Evolutionary conservation across 805 yeast species (phyloP), one percentile per base, ranked within the genome.

Genomic region (Clavispora fructus): DNA sequence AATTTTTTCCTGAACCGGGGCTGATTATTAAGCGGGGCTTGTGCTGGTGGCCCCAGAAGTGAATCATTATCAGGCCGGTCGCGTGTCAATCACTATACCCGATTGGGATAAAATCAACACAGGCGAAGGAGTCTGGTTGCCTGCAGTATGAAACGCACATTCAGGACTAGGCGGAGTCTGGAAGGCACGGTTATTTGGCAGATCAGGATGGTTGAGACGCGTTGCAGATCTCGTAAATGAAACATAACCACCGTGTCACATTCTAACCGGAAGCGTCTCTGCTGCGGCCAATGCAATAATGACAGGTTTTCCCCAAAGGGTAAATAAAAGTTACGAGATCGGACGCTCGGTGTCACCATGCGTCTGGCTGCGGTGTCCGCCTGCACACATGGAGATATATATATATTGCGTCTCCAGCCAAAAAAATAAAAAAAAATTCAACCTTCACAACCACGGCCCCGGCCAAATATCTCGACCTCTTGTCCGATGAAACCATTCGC

Each of bases 1-100:
- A 64, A 69, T 42, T 69, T 64, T 44, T 71, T 72, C 45, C 46
- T 45, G 41, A 45, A 43, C 25, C 43, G 35, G 6, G 45, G 46
- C 10, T 31, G 35, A 31, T 10, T 12, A 10, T 6, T 4, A 10
- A 8, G 6, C 29, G 31, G n/a, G 31, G 7, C 7, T 29, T 29
- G 31, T 29, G 31, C 3, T 29, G 31, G 23, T 4, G 35, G 16
- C 16, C 12, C n/a, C 4, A 14, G n/a, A n/a, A 7, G 4, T 4
- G 35, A 31, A 31, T 31, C 14, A 27, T 3, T 19, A 10, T 10
- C 25, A 19, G 29, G 29, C 29, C 1, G 29, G 8, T 23, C 28
- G 39, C 28, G 39, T 33, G 25, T 11, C 37, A 16, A 33, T 26
- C 31, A 39, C n/a, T 39, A 27, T 39, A 16, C 41, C 41, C 11